These are phyloP conservation scores for Diaporthe sp. DNA, from an alignment of 2,329 filamentous ascomycete species.

Conservation along the genomic window DNA sequence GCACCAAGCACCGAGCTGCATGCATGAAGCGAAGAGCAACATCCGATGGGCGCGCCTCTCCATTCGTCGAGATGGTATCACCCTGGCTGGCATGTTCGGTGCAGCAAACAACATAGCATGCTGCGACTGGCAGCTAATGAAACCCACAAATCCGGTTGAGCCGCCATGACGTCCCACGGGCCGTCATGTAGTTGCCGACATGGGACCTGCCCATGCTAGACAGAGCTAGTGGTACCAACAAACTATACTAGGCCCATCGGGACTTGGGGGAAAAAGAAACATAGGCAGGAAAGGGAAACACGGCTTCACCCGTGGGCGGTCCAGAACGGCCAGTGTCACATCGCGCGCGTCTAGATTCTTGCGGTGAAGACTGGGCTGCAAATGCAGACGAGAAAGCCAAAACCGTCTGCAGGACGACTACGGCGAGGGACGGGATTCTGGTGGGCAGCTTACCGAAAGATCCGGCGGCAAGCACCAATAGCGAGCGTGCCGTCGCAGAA, in stretches of 20 bases:
- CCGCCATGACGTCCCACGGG: neutral
- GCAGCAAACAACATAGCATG: neutral
- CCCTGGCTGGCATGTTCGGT: neutral
- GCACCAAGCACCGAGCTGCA: neutral
- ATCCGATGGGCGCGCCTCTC: no score
- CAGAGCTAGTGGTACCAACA: neutral
- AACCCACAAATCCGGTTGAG: conserved; percentile 3
- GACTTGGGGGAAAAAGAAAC: neutral
- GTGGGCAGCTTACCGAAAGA: neutral
- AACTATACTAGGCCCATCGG: neutral
- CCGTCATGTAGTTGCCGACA: neutral
- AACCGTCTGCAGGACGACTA: conserved; percentile 1
- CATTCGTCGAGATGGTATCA: neutral
- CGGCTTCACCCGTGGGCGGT: neutral
- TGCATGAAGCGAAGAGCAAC: neutral
- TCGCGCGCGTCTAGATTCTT: neutral
- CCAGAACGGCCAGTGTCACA: neutral
- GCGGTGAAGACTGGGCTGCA: neutral
- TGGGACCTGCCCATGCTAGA: neutral
- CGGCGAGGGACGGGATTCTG: neutral
- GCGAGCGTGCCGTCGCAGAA: neutral
- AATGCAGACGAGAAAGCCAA: neutral
- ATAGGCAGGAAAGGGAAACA: neutral
- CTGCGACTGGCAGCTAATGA: neutral
- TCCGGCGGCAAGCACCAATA: neutral